Percentiles rank a stretch among this genome's conserved stretches.
phyloP scores from a whole-genome alignment of 2,329 filamentous ascomycete genomes.

The Cytospora mali region DNA sequence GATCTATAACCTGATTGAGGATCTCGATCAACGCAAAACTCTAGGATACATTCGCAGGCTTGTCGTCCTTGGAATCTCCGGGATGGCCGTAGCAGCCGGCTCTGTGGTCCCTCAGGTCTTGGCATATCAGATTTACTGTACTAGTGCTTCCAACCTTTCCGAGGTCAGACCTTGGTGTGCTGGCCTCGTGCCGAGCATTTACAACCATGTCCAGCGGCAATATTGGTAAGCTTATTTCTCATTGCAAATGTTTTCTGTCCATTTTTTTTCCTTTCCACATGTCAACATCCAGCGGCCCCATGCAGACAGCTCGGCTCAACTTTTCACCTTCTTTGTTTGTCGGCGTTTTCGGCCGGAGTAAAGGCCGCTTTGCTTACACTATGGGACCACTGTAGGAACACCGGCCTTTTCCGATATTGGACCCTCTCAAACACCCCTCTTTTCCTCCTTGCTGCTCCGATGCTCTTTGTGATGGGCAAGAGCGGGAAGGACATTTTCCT shows the following conservation, averaged over 20 bases:
- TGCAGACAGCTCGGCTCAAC: not conserved
- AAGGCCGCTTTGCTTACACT: conserved; percentile 12
- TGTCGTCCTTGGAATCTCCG: conserved; percentile 64
- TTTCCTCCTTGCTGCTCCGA: conserved; percentile 80
- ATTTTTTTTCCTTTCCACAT: too few species aligned
- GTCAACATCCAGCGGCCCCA: not conserved
- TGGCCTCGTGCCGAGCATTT: conserved; percentile 78
- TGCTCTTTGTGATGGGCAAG: conserved; percentile 66
- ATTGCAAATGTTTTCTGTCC: too few species aligned
- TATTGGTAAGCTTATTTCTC: conserved; percentile 72
- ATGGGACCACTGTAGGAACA: conserved; percentile 62
- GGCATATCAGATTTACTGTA: conserved; percentile 75
- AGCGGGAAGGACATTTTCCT: conserved; percentile 56
- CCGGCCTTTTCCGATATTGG: conserved; percentile 90
- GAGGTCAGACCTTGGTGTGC: conserved; percentile 72
- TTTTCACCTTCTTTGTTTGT: not conserved
- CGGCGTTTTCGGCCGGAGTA: conserved; percentile 1
- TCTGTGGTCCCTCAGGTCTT: conserved; percentile 71
- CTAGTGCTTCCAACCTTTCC: conserved; percentile 32
- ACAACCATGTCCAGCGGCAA: conserved; percentile 81
- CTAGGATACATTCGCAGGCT: conserved; percentile 54
- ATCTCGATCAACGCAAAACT: conserved; percentile 42
- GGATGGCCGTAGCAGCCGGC: conserved; percentile 67
- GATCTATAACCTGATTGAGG: conserved; percentile 39
- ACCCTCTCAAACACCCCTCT: conserved; percentile 81